These are phyloP conservation scores for Diversispora eburnea DNA, from an alignment of 192 early-diverging fungal species.

Conservation along the genomic window DNA sequence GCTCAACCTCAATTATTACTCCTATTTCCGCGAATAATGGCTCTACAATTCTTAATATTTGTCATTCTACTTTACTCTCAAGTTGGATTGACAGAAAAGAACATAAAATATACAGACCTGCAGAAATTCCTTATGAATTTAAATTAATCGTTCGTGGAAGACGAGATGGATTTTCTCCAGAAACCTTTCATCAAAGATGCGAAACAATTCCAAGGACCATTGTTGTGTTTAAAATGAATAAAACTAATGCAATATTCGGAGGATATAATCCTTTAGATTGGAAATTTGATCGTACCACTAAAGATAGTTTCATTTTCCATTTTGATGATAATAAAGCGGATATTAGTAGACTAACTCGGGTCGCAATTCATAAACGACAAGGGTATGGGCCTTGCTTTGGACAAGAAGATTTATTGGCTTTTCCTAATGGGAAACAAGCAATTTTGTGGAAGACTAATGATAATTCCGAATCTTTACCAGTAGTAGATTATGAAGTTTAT, in stretches of 20 bases:
- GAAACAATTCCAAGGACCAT: not conserved
- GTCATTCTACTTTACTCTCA: constrained; percentile 10
- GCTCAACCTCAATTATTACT: not conserved
- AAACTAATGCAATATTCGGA: not conserved
- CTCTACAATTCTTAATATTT: constrained; percentile 6
- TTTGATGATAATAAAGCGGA: constrained; percentile 15
- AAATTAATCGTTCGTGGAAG: not conserved
- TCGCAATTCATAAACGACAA: not conserved
- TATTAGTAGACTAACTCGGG: not conserved
- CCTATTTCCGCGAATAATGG: not conserved
- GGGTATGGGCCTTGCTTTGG: constrained; percentile 19
- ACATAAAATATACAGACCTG: not conserved
- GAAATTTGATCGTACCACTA: constrained; percentile 11
- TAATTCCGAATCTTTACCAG: not conserved
- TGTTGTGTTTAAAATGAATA: not conserved
- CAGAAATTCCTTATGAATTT: constrained; percentile 10
- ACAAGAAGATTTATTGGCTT: not conserved
- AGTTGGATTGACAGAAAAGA: constrained; percentile 10
- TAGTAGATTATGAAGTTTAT: constrained; percentile 13
- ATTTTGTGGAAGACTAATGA: constrained; percentile 15
- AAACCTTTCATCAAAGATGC: constrained; percentile 1
- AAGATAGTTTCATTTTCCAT: constrained; percentile 10
- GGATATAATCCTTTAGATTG: constrained; percentile 21
- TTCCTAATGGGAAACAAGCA: constrained; percentile 4
- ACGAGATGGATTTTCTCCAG: constrained; percentile 1